These are phyloP conservation scores for Aspergillus cristatus DNA, from an alignment of 495 filamentous ascomycete species.

Conservation along the genomic window DNA sequence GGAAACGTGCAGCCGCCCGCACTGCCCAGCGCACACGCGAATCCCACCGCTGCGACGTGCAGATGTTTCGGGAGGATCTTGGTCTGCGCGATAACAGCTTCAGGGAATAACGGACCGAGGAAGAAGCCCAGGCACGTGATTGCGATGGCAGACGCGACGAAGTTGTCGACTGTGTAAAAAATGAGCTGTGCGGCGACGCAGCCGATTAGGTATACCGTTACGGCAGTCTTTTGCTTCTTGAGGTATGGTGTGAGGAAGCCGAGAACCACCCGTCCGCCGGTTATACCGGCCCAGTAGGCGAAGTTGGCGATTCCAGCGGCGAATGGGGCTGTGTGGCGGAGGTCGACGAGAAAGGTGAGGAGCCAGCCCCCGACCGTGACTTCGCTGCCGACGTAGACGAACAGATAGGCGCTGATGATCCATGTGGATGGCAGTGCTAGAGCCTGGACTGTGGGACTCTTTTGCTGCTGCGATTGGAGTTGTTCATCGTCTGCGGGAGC, in stretches of 20 bases:
- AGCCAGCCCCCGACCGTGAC: conserved; percentile 9
- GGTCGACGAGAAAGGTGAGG: conserved; percentile 4
- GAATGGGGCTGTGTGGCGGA: conserved; percentile 1
- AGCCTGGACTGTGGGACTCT: conserved; percentile 1
- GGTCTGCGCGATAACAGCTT: conserved; percentile 59
- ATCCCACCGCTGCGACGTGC: conserved; percentile 67
- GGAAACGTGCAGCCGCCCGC: conserved; percentile 4
- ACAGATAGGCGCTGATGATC: conserved; percentile 2
- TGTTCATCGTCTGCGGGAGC: not conserved
- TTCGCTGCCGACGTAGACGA: conserved; percentile 6
- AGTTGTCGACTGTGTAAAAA: conserved; percentile 54
- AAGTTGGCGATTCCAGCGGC: conserved; percentile 1
- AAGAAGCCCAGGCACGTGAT: conserved; percentile 58
- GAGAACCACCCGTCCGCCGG: conserved; percentile 4
- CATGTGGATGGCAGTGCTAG: conserved; percentile 1
- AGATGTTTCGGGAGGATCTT: conserved; percentile 62
- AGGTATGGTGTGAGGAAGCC: conserved; percentile 1
- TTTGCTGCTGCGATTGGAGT: not conserved
- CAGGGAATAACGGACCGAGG: conserved; percentile 51
- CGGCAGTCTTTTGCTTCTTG: conserved; percentile 27
- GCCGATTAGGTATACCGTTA: conserved; percentile 33
- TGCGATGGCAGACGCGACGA: conserved; percentile 53
- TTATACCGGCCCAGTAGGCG: conserved; percentile 6
- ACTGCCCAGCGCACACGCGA: conserved; percentile 60
- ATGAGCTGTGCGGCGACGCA: conserved; percentile 41